A percentile compares a stretch with the other conserved stretches of the same genome.
Evolutionary conservation across 2,329 filamentous ascomycete species (phyloP).

Genomic region (Exutisphaerella laricina): DNA sequence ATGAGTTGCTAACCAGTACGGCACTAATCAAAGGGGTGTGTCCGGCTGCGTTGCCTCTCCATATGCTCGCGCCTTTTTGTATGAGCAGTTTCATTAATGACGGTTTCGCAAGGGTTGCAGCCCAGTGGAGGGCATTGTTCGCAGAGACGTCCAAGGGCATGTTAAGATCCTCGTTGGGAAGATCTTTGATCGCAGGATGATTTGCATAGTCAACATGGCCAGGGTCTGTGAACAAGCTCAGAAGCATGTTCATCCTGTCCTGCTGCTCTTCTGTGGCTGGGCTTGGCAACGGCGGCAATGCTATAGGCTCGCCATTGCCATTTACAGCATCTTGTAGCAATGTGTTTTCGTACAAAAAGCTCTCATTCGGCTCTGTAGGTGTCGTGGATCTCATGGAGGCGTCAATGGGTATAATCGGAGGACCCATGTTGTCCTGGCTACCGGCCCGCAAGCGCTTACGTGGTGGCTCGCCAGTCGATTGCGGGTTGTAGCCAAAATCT

Average conservation of each 20-base stretch:
- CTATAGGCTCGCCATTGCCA: slow-evolving; percentile 51
- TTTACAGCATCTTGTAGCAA: slow-evolving; percentile 32
- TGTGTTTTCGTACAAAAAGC: slow-evolving; percentile 59
- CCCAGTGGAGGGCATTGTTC: slow-evolving; percentile 94
- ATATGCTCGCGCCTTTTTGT: slow-evolving; percentile 76
- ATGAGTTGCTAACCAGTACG: slow-evolving; percentile 87
- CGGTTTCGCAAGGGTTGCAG: slow-evolving; percentile 83
- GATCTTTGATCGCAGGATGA: slow-evolving; percentile 68
- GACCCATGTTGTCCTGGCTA: slow-evolving; percentile 30
- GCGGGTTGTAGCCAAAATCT: slow-evolving; percentile 66
- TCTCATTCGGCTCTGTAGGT: slow-evolving; percentile 74
- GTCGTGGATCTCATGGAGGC: slow-evolving; percentile 58
- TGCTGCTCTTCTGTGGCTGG: slow-evolving; percentile 61
- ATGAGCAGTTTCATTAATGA: slow-evolving; percentile 76
- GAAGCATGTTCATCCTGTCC: slow-evolving; percentile 72
- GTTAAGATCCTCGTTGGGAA: slow-evolving; percentile 78
- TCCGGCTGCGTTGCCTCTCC: slow-evolving; percentile 79
- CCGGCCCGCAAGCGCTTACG: slow-evolving; percentile 64
- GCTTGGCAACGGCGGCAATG: slow-evolving; percentile 59
- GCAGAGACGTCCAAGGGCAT: slow-evolving; percentile 84
- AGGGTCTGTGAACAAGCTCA: slow-evolving; percentile 62
- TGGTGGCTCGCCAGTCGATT: slow-evolving; percentile 65
- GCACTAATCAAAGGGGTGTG: slow-evolving; percentile 92
- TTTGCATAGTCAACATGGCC: slow-evolving; percentile 64
- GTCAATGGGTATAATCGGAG: slow-evolving; percentile 39